phyloP scores from a whole-genome alignment of 345 rosid species.

The Reutealis trisperma region DNA sequence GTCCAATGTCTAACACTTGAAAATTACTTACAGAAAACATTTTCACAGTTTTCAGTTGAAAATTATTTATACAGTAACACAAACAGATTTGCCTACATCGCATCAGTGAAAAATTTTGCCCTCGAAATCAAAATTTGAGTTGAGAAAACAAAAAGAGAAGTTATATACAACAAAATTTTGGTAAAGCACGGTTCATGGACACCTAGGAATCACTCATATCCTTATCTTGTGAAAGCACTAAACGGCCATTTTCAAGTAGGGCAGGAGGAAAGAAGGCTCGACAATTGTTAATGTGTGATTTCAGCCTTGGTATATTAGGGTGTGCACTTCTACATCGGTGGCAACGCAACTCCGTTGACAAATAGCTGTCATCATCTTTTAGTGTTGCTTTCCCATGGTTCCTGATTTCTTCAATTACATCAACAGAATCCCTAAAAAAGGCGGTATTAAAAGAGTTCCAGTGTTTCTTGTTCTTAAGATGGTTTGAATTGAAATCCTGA shows the following conservation, averaged over 20 bases:
- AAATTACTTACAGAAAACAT: too few relatives aligned
- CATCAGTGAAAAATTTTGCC: neutral
- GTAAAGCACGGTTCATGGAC: neutral
- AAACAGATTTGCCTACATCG: neutral
- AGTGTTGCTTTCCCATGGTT: constrained; percentile 55
- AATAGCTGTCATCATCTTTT: constrained; percentile 34
- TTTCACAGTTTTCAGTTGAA: too few relatives aligned
- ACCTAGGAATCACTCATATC: constrained; percentile 11
- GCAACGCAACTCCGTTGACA: constrained; percentile 82
- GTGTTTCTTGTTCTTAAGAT: constrained; percentile 85
- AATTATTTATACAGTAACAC: too few relatives aligned
- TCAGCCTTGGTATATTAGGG: constrained; percentile 84
- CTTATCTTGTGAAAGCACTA: constrained; percentile 23
- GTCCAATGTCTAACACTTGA: too few relatives aligned
- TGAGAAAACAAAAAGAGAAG: neutral
- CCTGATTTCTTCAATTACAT: constrained; percentile 70
- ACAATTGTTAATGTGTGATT: constrained; percentile 65
- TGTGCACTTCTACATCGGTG: constrained; percentile 82
- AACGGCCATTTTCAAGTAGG: constrained; percentile 48
- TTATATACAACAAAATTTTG: constrained; percentile 18
- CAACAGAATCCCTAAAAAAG: constrained; percentile 79
- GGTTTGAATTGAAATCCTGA: constrained; percentile 83
- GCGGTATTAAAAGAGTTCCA: constrained; percentile 87
- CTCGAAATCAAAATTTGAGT: neutral
- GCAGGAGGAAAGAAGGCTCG: constrained; percentile 50